Percentiles rank a stretch among this genome's conserved stretches.
These are phyloP conservation scores for Aegilops bicornis DNA, from an alignment of 176 grass and related monocot genomes.

Conservation along the genomic window DNA sequence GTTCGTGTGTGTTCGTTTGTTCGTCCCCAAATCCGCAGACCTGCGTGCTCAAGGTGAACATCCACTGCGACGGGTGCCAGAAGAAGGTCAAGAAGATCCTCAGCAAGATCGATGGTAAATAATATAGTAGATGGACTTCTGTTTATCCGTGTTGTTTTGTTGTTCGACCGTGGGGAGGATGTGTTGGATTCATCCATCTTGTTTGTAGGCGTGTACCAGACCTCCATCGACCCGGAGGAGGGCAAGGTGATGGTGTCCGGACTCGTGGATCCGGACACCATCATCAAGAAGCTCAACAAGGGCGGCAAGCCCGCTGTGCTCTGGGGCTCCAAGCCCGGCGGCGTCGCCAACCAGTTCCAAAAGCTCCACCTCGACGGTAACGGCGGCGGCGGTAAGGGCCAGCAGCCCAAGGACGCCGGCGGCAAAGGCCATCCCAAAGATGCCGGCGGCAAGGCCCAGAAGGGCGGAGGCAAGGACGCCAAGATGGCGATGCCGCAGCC, in stretches of 20 bases:
- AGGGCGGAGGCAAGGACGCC: slow-evolving; percentile 27
- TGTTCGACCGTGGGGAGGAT: not conserved
- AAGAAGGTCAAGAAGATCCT: slow-evolving; percentile 98
- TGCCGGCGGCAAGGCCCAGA: slow-evolving; percentile 32
- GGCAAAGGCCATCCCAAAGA: slow-evolving; percentile 33
- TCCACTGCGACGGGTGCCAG: slow-evolving; percentile 95
- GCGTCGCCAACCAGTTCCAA: slow-evolving; percentile 44
- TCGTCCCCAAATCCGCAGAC: slow-evolving; percentile 45
- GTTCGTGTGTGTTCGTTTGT: not conserved
- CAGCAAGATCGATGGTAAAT: slow-evolving; percentile 77
- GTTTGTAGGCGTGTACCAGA: slow-evolving; percentile 73
- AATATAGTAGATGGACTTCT: not conserved
- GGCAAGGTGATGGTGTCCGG: slow-evolving; percentile 81
- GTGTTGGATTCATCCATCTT: not conserved
- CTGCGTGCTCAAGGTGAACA: slow-evolving; percentile 79
- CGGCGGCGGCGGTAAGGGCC: slow-evolving; percentile 25
- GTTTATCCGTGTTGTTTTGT: not conserved
- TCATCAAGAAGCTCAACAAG: slow-evolving; percentile 88
- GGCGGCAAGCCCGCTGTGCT: slow-evolving; percentile 84
- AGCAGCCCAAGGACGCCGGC: slow-evolving; percentile 4
- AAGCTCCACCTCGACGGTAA: slow-evolving; percentile 51
- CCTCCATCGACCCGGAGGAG: slow-evolving; percentile 64
- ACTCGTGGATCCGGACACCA: slow-evolving; percentile 71
- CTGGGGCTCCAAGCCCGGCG: slow-evolving; percentile 55
- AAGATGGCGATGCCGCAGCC: slow-evolving; percentile 38